Percentiles rank a stretch among this genome's conserved stretches.
Conservation (phyloP, 805 yeast species). For the Kuraishia capsulata region DNA sequence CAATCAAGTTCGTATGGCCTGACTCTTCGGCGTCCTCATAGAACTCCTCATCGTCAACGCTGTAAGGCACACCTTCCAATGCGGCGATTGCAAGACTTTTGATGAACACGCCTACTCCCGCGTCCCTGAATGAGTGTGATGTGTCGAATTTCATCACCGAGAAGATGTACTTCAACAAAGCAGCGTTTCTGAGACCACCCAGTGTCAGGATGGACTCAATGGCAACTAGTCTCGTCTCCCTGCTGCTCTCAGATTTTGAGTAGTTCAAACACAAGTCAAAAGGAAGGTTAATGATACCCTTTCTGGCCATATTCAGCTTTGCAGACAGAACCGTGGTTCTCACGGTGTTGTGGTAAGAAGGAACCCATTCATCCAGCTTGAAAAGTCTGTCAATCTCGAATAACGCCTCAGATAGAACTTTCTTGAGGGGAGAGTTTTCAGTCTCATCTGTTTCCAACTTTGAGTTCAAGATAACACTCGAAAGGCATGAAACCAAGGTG, state of each 20-base stretch:
- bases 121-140: constrained; percentile 40
- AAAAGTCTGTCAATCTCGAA: constrained; percentile 67
- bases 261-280: constrained; percentile 47
- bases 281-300: constrained; percentile 42
- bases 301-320: constrained; percentile 48
- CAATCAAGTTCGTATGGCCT: not conserved
- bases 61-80: constrained; percentile 46
- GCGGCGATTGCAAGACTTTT: constrained; percentile 60
- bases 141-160: constrained; percentile 46
- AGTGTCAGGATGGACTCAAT: constrained; percentile 58
- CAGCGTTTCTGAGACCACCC: constrained; percentile 68
- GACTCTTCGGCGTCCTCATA: constrained; percentile 5
- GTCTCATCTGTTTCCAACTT: constrained; percentile 7
- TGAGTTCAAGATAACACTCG: constrained; percentile 19
- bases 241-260: constrained; percentile 35
- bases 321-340: constrained; percentile 48
- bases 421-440: constrained; percentile 5
- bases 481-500: constrained; percentile 46
- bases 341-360: constrained; percentile 54
- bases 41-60: constrained; percentile 60
- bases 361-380: constrained; percentile 80
- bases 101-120: constrained; percentile 37
- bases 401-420: constrained; percentile 37
- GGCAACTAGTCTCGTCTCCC: constrained; percentile 56
- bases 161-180: constrained; percentile 54